Base-by-base conservation (phyloP, 345 rosid species). In the Eucalyptus guilfoylei region DNA sequence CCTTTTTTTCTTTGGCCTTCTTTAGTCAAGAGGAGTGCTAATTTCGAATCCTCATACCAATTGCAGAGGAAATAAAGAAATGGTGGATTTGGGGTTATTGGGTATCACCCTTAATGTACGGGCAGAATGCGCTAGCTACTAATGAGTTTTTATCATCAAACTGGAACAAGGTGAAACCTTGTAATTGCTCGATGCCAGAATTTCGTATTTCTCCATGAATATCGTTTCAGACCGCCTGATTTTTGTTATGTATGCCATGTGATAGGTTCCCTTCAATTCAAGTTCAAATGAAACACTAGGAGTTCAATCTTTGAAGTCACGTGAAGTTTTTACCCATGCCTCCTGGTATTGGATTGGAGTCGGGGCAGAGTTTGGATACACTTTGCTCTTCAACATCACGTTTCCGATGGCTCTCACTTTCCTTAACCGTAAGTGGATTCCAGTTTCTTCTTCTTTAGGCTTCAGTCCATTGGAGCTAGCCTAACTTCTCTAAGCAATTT, bases 41-140 rank as follows among this genome's bases (percentile, higher is more conserved):
- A 86, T 50, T 49, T 86, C 60, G 44, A 32, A 28, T 49, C 81
- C 40, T 11, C 42, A 24, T 50, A 19, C 37, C 9, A 47, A 47
- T 16, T 48, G 69, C 94, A 95, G 97, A 91, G 69, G 87, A 93
- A 58, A 88, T 95, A 28, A 93, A 92, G 89, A 88, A 92, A 85
- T 95, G 97, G 96, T 94, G 95, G 96, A 91, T 89, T 86, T 94
- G 95, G 97, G 96, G 91, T 86, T 95, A 90, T 88, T 95, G 96
- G 95, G 2, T 88, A 23, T 95, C 97, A 11, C 95, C 96, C 54
- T 17, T 95, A 92, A 94, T 92, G 95, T 95, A 95, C 86, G 95
- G 90, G 26, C 96, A 94, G 89, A 95, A 93, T 88, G 96, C 96
- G 21, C 86, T 95, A 1, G 86, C 85, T 15, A 89, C 85, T 50